A percentile compares a stretch with the other conserved stretches of the same genome.
Evolutionary conservation across 768 basidiomycete species (phyloP).

Genomic region (Boletus vermiculosoides): DNA sequence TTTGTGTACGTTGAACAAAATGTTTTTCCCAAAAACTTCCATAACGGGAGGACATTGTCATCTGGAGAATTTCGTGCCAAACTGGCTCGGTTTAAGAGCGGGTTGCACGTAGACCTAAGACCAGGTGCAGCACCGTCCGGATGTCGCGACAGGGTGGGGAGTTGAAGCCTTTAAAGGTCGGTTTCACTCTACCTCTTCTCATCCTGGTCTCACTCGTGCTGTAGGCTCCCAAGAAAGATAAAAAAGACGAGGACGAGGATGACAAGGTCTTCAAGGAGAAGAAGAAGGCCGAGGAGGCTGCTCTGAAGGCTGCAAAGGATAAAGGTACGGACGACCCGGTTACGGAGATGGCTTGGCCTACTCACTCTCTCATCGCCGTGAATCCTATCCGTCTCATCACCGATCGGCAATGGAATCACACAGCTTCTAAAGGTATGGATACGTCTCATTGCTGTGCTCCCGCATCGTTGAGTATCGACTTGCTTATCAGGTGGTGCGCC

Average conservation of each 20-base stretch:
- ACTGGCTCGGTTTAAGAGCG: not conserved
- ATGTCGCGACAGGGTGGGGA: slow-evolving; percentile 76
- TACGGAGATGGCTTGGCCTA: not conserved
- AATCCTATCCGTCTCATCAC: not conserved
- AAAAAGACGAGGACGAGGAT: slow-evolving; percentile 69
- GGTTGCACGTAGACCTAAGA: not conserved
- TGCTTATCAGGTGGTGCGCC: slow-evolving; percentile 52
- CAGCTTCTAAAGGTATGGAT: slow-evolving; percentile 32
- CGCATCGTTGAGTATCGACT: not conserved
- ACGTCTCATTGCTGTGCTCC: slow-evolving; percentile 1
- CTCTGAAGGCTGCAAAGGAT: slow-evolving; percentile 67
- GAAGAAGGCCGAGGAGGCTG: slow-evolving; percentile 73
- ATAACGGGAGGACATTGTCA: slow-evolving; percentile 1
- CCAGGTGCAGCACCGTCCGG: slow-evolving; percentile 2
- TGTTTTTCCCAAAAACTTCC: not conserved
- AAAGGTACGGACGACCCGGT: slow-evolving; percentile 50
- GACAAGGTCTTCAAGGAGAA: slow-evolving; percentile 71
- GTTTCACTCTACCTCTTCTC: not conserved
- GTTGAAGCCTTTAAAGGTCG: slow-evolving; percentile 79
- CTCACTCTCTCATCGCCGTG: not conserved
- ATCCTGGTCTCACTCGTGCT: not conserved
- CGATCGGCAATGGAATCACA: slow-evolving; percentile 3
- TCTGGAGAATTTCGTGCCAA: not conserved
- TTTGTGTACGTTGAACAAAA: not conserved
- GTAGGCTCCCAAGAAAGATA: slow-evolving; percentile 80